Base-by-base conservation (phyloP, 495 filamentous ascomycete genomes). In the Coniosporium apollinis region DNA sequence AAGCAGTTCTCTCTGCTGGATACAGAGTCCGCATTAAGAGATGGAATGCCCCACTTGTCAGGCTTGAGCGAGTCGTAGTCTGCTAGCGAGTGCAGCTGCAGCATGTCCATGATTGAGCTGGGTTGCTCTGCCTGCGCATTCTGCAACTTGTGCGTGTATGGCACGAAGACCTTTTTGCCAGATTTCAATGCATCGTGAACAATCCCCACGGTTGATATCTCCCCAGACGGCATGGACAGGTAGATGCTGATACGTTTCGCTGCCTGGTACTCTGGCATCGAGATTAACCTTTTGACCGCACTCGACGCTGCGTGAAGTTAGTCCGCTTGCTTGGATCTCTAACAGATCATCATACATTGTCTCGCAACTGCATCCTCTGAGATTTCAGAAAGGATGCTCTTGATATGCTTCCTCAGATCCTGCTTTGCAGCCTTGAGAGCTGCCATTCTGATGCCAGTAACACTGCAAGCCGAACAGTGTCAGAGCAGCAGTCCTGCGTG, bases 11-110 rank as follows among this genome's bases (percentile, higher is more conserved):
- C 66, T 52, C 82, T 65, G 34, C 61, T 52, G 5, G 60, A 54
- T 4, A 86, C 58, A 4, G 76, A 75, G 10, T 67, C 60, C 42
- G 65, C 48, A 36, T 67, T 61, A 36, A 89, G 66, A 18, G 77
- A 80, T 2, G 89, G 89, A 40, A 97, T 97, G 5, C 85, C 89
- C 89, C 89, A 97, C 42, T 60, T 68, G 51, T 97, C 91, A 17
- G 64, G 67, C 37, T 74, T 56, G 20, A 94, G 60, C 6, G 69
- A 65, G 42, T 79, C 70, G 54, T 80, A 94, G 49, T 96, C 89
- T 11, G 61, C 56, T 28, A 77, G 52, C 18, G 74, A 77, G 33
- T 62, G 57, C 39, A 97, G 61, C 33, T 74, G 71, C 1, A 96
- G 67, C 89, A 97, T 94, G 45, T 94, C 83, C 85, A 97, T 96